Evolutionary conservation across 306 rosid species (phyloP).

Genomic region (Nissolia schottii): DNA sequence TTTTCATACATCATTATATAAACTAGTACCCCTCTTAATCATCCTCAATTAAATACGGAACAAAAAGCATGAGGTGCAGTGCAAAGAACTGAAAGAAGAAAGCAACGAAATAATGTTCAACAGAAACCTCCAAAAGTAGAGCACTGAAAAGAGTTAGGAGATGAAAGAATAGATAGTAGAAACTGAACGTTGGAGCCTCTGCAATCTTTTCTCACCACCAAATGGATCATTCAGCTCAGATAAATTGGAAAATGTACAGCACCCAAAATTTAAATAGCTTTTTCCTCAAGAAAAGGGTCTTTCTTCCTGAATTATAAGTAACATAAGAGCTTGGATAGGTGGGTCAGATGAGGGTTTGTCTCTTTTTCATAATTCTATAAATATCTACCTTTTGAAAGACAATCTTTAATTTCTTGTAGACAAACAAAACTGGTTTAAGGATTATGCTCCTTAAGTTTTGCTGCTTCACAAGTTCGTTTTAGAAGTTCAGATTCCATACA

Average conservation of each 20-base stretch:
- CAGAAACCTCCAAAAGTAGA: not conserved
- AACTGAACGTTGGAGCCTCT: not conserved
- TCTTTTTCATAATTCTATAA: not conserved
- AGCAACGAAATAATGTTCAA: not conserved
- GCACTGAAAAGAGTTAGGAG: not conserved
- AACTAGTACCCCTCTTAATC: not conserved
- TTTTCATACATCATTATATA: too few relatives aligned
- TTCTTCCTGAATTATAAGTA: not conserved
- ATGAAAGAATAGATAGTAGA: not conserved
- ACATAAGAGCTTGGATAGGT: not conserved
- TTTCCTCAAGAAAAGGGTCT: not conserved
- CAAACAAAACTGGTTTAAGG: not conserved
- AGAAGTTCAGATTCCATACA: not conserved
- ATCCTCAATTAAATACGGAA: not conserved
- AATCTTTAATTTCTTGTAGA: not conserved
- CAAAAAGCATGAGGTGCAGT: not conserved
- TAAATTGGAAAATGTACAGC: not conserved
- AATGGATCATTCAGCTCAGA: not conserved
- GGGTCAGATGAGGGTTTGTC: not conserved
- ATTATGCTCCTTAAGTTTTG: not conserved
- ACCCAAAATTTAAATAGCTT: slow-evolving; percentile 1
- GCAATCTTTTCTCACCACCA: not conserved
- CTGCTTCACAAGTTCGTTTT: not conserved
- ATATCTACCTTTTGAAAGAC: not conserved
- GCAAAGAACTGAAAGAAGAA: not conserved